Conservation (phyloP, 2,329 filamentous ascomycete species). For the Cladophialophora psammophila region DNA sequence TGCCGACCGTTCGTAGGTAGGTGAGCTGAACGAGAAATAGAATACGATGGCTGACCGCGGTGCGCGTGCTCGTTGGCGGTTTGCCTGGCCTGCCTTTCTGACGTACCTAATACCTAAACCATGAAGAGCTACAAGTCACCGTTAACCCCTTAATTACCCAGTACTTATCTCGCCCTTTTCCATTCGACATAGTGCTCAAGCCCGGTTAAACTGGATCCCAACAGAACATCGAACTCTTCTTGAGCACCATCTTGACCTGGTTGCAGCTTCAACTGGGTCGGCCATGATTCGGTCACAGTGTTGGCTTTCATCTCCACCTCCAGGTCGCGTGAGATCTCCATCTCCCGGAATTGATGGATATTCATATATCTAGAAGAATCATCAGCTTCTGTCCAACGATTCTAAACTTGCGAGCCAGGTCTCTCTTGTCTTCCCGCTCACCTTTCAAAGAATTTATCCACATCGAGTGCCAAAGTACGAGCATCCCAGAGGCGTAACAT, state of each 20-base stretch:
- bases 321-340: background rate
- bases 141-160: background rate
- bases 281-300: background rate
- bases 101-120: too few relatives aligned
- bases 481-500: background rate
- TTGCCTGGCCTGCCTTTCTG: too few relatives aligned
- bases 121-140: too few relatives aligned
- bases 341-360: background rate
- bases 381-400: background rate
- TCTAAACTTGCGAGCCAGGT: too few relatives aligned
- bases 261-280: background rate
- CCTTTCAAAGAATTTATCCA: background rate
- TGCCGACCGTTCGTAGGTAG: too few relatives aligned
- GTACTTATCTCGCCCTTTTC: slow-evolving; percentile 3
- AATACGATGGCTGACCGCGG: too few relatives aligned
- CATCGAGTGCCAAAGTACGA: background rate
- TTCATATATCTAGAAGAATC: background rate
- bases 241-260: background rate
- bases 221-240: background rate
- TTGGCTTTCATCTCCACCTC: background rate
- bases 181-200: slow-evolving; percentile 2
- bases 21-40: too few relatives aligned
- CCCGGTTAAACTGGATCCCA: background rate
- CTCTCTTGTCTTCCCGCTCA: too few relatives aligned
- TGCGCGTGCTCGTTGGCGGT: too few relatives aligned